A percentile compares a stretch with the other conserved stretches of the same genome.
Evolutionary conservation across 164 flowering plant species (phyloP).

Genomic region (Platanus orientalis): DNA sequence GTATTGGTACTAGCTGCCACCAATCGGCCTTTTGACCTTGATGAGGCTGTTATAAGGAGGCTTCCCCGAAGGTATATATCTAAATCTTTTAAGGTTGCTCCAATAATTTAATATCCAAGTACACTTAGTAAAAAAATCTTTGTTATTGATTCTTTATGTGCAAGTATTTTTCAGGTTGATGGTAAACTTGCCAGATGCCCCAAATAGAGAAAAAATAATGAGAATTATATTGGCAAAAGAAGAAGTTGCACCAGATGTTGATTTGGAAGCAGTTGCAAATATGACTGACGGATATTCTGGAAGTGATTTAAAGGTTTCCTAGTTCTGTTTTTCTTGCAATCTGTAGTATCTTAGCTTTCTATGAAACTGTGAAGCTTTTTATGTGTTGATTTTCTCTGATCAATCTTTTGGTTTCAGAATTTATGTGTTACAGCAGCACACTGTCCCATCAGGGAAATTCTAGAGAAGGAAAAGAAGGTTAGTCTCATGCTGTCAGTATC

Average conservation of each 20-base stretch:
- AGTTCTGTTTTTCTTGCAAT: not conserved
- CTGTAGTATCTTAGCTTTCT: not conserved
- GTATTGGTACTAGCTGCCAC: slow-evolving; percentile 78
- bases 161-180: slow-evolving; percentile 50
- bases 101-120: too few relatives aligned
- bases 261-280: slow-evolving; percentile 54
- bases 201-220: slow-evolving; percentile 58
- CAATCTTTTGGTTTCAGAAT: slow-evolving; percentile 41
- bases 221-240: slow-evolving; percentile 64
- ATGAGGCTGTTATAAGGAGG: slow-evolving; percentile 80
- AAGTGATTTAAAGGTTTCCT: slow-evolving; percentile 66
- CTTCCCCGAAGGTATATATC: slow-evolving; percentile 59
- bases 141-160: not conserved
- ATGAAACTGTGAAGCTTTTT: not conserved
- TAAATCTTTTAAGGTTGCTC: not conserved
- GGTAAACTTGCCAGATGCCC: slow-evolving; percentile 75
- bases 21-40: slow-evolving; percentile 82
- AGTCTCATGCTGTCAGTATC: slow-evolving; percentile 7
- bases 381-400: slow-evolving; percentile 7
- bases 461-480: slow-evolving; percentile 76
- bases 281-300: slow-evolving; percentile 81
- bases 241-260: slow-evolving; percentile 51
- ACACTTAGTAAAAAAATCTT: not conserved
- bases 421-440: slow-evolving; percentile 78
- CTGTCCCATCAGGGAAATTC: slow-evolving; percentile 62